phyloP scores from a whole-genome alignment of 805 yeast species.

The Brettanomyces naardenensis region DNA sequence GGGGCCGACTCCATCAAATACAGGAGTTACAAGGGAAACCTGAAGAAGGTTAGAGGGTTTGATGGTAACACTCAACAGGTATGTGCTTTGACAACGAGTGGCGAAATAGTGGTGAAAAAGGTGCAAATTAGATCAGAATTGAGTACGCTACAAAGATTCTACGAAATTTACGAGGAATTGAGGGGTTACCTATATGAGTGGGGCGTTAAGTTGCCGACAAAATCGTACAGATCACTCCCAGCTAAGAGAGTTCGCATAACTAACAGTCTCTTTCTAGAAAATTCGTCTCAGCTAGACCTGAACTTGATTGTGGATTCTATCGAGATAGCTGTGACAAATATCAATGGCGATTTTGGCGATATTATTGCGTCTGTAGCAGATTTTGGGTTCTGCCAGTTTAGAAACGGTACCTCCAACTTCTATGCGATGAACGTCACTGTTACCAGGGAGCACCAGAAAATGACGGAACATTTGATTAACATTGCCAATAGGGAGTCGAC shows the following conservation, averaged over 20 bases:
- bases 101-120: constrained; percentile 7
- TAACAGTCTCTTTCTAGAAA: constrained; percentile 18
- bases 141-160: not conserved
- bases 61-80: constrained; percentile 17
- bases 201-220: not conserved
- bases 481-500: constrained; percentile 6
- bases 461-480: constrained; percentile 4
- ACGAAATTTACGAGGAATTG: not conserved
- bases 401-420: constrained; percentile 1
- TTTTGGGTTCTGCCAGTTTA: not conserved
- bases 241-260: constrained; percentile 12
- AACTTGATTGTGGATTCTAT: constrained; percentile 12
- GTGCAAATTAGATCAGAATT: constrained; percentile 1
- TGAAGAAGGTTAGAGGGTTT: constrained; percentile 14
- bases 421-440: not conserved
- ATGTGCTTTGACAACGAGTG: constrained; percentile 2
- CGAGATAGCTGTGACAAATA: constrained; percentile 8
- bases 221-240: no score
- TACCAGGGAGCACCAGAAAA: constrained; percentile 1
- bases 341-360: constrained; percentile 28
- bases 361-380: constrained; percentile 8
- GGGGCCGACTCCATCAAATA: not conserved
- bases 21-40: not conserved
- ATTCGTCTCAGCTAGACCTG: constrained; percentile 9
- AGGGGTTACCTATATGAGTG: not conserved